Base-by-base conservation (phyloP, 805 yeast genomes). In the Sugiyamaella floridensis region DNA sequence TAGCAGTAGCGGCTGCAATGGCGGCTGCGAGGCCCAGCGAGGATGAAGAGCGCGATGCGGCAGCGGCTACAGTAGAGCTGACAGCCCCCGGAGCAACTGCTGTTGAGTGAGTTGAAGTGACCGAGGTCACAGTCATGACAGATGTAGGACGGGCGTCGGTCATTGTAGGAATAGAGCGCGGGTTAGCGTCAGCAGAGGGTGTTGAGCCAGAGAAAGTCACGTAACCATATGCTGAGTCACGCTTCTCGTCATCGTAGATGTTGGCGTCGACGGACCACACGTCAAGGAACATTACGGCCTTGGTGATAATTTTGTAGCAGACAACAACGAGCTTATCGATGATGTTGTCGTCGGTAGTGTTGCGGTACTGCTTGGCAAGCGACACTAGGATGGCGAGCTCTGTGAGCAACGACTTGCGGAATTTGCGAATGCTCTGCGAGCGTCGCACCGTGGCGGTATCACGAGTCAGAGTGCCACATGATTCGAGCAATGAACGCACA, bases 341-440 rank as follows among this genome's bases (percentile, higher is more conserved):
- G 18, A 64, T 59, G 11, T 54, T 54, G 44, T 62, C 64, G 50
- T 63, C 67, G 41, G 64, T 57, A 28, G 67, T 57, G 55, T 61
- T 58, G 42, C 62, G 57, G 56, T 67, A 58, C 53, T 62, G 61
- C 52, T 68, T 66, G 16, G 74, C 74, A 46, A 63, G 58, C 7
- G 69, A 63, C 14, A 71, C 73, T 37, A 71, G 58, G 41, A 63
- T 67, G 8, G 74, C 73, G 26, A 71, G 63, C 51, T 72, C 74
- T 1, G 72, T 67, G 37, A 71, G 65, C 44, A 72, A 60, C 16
- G 64, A 57, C 55, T 69, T 69, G 47, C 76, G 60, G 50, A 67
- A 60, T 29, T 60, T 61, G 14, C 67, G 59, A 18, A 71, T 60
- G 5, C 62, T 52, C 26, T 63, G 67, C 4, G 65, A 58, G 40